phyloP scores from a whole-genome alignment of 2,329 filamentous ascomycete genomes.

The Talaromyces verruculosus region DNA sequence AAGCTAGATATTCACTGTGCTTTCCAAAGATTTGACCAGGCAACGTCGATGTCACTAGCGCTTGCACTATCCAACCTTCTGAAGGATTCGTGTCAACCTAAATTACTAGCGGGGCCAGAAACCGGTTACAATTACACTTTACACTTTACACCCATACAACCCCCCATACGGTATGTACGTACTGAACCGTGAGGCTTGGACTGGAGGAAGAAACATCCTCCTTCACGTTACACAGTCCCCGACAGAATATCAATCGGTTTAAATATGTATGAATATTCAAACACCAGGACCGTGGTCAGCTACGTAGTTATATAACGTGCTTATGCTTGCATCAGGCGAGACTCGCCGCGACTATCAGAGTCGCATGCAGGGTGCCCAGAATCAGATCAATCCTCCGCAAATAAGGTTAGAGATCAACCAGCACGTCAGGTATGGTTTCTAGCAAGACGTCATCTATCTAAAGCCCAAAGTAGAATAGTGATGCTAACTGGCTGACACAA shows the following conservation, averaged over 20 bases:
- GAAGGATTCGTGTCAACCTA: constrained; percentile 9
- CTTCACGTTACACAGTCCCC: background rate
- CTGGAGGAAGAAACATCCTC: background rate
- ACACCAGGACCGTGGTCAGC: background rate
- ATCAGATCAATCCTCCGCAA: background rate
- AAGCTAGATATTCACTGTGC: background rate
- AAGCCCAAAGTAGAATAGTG: background rate
- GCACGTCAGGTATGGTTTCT: background rate
- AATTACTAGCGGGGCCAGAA: constrained; percentile 11
- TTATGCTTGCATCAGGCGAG: background rate
- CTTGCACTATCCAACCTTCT: background rate
- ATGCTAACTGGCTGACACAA: background rate
- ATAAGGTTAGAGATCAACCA: background rate
- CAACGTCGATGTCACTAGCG: background rate
- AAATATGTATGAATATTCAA: background rate
- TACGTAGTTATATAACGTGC: background rate
- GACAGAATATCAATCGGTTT: background rate
- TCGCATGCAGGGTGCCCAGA: background rate
- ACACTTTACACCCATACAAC: background rate
- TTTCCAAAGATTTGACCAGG: background rate
- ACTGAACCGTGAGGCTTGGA: background rate
- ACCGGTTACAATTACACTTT: constrained; percentile 5
- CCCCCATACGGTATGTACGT: background rate
- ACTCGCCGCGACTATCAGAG: background rate
- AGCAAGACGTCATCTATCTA: background rate